A percentile compares a stretch with the other conserved stretches of the same genome.
Conservation (phyloP, 1,284 basidiomycete genomes). For the Ganoderma multipileum region DNA sequence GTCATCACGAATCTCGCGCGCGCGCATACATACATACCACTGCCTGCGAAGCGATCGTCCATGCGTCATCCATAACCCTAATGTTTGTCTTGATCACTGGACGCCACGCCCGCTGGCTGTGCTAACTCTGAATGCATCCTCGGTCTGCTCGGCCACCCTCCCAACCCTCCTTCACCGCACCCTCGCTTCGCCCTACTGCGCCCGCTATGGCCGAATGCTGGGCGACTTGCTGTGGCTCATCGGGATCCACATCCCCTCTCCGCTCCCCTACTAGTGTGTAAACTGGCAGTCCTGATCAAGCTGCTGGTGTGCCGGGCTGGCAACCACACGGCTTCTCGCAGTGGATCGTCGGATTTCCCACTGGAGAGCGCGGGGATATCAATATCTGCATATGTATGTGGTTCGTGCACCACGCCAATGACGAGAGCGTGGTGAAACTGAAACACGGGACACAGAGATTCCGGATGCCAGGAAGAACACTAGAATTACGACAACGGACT, state of each 20-base stretch:
- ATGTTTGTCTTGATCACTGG: background rate
- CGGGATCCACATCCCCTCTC: background rate
- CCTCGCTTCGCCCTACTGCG: background rate
- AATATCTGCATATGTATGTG: background rate
- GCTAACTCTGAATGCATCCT: background rate
- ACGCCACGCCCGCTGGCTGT: background rate
- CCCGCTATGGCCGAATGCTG: conserved; percentile 1
- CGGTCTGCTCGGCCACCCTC: conserved; percentile 9
- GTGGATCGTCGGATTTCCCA: background rate
- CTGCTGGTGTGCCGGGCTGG: background rate
- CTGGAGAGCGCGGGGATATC: background rate
- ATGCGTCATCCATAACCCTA: background rate
- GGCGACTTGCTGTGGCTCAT: background rate
- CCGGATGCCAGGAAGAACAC: background rate
- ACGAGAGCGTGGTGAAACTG: conserved; percentile 1
- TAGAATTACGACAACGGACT: background rate
- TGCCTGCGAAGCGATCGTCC: background rate
- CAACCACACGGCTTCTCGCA: background rate
- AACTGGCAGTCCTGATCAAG: background rate
- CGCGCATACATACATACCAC: background rate
- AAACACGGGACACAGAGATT: background rate
- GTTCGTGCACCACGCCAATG: conserved; percentile 3
- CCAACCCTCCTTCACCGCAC: background rate
- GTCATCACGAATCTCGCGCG: background rate
- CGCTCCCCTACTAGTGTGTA: background rate